Evolutionary conservation across 2,329 filamentous ascomycete genomes (phyloP).

Genomic region (Microsporum audouinii): DNA sequence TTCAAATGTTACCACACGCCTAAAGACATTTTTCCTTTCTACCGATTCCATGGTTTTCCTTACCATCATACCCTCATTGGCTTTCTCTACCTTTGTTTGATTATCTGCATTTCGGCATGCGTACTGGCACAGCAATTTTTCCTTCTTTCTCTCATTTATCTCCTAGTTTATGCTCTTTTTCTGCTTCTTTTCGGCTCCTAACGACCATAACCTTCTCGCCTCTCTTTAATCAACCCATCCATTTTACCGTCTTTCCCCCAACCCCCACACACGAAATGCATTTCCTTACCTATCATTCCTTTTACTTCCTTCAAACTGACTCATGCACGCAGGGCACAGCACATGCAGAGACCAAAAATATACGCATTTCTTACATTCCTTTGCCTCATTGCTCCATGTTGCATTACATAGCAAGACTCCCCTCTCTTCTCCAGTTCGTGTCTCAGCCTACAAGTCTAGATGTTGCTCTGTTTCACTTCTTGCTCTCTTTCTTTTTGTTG

Average conservation of each 20-base stretch:
- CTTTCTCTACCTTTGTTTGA: not conserved
- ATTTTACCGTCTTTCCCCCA: not conserved
- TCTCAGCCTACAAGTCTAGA: not conserved
- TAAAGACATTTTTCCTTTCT: not conserved
- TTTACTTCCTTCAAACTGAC: not conserved
- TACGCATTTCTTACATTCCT: not conserved
- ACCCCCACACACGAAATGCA: not conserved
- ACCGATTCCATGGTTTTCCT: not conserved
- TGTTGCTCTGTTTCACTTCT: not conserved
- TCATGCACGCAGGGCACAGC: not conserved
- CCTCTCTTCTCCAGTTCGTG: not conserved
- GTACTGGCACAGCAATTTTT: not conserved
- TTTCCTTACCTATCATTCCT: not conserved
- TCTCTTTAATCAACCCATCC: not conserved
- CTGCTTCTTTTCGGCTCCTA: not conserved
- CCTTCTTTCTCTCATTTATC: not conserved
- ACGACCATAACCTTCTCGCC: not conserved
- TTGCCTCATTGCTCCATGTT: not conserved
- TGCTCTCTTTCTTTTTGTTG: not conserved
- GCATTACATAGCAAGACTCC: not conserved
- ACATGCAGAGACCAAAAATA: not conserved
- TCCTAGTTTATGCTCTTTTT: not conserved
- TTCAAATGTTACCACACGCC: not conserved
- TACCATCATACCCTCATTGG: not conserved
- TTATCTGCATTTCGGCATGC: slow-evolving; percentile 3